Evolutionary conservation across 768 basidiomycete genomes (phyloP).

Genomic region (Candolleomyces eurysporus): DNA sequence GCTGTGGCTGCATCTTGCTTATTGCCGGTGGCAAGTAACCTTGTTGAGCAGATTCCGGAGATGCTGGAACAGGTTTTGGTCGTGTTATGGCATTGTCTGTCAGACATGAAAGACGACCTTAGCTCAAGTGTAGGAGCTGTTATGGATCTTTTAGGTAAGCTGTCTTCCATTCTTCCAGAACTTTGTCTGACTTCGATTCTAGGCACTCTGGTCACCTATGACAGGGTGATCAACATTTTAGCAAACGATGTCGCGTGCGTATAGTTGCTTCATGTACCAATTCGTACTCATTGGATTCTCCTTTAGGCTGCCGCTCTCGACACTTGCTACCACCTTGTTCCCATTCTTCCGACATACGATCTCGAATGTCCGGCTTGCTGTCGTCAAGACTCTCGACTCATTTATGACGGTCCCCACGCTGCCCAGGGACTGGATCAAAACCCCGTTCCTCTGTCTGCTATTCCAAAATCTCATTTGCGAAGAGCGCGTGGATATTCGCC

Average conservation of each 20-base stretch:
- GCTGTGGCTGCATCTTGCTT: conserved; percentile 92
- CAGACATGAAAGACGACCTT: conserved; percentile 93
- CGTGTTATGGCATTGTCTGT: conserved; percentile 88
- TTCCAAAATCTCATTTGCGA: conserved; percentile 95
- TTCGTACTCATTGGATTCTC: not conserved
- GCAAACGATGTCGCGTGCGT: conserved; percentile 74
- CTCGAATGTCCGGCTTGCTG: conserved; percentile 85
- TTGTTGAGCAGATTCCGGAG: conserved; percentile 74
- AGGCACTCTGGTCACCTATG: conserved; percentile 84
- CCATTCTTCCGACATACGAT: conserved; percentile 99
- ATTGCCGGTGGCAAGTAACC: conserved; percentile 77
- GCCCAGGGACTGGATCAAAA: conserved; percentile 76
- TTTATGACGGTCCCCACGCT: conserved; percentile 80
- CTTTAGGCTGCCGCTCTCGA: conserved; percentile 71
- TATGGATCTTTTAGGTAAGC: conserved; percentile 91
- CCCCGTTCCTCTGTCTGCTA: conserved; percentile 75
- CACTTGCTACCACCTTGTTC: conserved; percentile 83
- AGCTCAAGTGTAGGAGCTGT: conserved; percentile 96
- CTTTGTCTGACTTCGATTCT: conserved; percentile 4
- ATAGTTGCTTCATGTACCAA: not conserved
- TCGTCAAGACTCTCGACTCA: conserved; percentile 82
- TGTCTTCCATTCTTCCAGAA: conserved; percentile 8
- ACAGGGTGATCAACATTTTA: conserved; percentile 74
- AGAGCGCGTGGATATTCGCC: conserved; percentile 81
- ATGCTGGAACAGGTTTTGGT: conserved; percentile 72